Conservation (phyloP, 2,329 filamentous ascomycete genomes). For the Fusarium sterilihyphosum region DNA sequence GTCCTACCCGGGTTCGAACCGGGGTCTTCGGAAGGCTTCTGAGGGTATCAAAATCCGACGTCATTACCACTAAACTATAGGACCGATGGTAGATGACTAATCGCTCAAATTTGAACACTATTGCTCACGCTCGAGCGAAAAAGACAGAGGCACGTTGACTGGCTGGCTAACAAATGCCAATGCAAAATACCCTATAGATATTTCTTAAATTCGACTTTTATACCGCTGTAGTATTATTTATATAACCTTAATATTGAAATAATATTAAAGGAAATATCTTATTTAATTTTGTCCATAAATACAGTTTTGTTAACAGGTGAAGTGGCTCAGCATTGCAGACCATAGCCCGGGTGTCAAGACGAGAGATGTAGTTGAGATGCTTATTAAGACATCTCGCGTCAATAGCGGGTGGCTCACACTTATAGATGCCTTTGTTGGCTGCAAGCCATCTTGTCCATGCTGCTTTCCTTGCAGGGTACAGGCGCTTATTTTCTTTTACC, state of each 20-base stretch:
- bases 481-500: neutral
- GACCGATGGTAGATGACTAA: slow-evolving; percentile 18
- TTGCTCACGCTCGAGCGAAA: rapidly evolving
- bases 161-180: rapidly evolving
- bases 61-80: slow-evolving; percentile 34
- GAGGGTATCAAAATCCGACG: slow-evolving; percentile 24
- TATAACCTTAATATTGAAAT: rapidly evolving
- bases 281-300: neutral
- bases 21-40: slow-evolving; percentile 22
- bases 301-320: rapidly evolving
- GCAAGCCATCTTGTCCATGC: neutral
- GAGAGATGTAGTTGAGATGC: neutral
- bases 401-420: no score
- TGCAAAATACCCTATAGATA: neutral
- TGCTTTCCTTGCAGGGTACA: neutral
- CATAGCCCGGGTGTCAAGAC: rapidly evolving
- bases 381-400: neutral
- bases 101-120: rapidly evolving
- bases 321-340: neutral
- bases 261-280: rapidly evolving
- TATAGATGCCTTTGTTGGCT: rapidly evolving
- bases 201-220: rapidly evolving
- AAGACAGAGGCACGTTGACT: rapidly evolving
- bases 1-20: slow-evolving; percentile 34
- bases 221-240: rapidly evolving